A percentile compares a stretch with the other conserved stretches of the same genome.
phyloP scores from a whole-genome alignment of 2,329 filamentous ascomycete species.

The Paracorniculantispora psalliotae region DNA sequence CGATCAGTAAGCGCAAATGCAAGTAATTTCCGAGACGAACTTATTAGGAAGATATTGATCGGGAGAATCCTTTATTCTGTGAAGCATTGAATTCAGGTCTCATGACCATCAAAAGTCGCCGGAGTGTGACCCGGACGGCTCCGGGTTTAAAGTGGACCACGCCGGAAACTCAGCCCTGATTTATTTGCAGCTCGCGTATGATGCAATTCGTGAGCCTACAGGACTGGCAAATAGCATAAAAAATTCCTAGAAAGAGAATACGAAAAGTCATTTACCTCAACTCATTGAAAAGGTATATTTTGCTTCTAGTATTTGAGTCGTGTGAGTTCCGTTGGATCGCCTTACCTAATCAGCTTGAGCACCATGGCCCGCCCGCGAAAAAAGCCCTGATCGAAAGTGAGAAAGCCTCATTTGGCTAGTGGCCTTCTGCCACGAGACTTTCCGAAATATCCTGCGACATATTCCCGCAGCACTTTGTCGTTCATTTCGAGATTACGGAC shows the following conservation, averaged over 20 bases:
- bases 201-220: no score
- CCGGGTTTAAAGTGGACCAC: background rate
- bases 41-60: background rate
- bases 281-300: no score
- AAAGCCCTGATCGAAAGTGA: slow-evolving; percentile 1
- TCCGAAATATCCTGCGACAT: background rate
- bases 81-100: background rate
- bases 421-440: background rate
- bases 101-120: background rate
- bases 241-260: no score
- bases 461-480: background rate
- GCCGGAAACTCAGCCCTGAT: background rate
- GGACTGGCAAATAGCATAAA: no score
- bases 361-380: slow-evolving; percentile 1
- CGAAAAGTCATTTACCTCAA: no score
- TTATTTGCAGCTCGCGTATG: no score
- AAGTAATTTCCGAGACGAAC: no score
- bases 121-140: background rate
- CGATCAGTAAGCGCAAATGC: background rate
- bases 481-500: background rate
- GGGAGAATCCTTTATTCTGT: background rate
- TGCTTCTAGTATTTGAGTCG: background rate
- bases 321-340: background rate
- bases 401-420: background rate
- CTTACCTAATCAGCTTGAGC: slow-evolving; percentile 7